phyloP scores from a whole-genome alignment of 2,329 filamentous ascomycete species.

The Mariannaea elegans region DNA sequence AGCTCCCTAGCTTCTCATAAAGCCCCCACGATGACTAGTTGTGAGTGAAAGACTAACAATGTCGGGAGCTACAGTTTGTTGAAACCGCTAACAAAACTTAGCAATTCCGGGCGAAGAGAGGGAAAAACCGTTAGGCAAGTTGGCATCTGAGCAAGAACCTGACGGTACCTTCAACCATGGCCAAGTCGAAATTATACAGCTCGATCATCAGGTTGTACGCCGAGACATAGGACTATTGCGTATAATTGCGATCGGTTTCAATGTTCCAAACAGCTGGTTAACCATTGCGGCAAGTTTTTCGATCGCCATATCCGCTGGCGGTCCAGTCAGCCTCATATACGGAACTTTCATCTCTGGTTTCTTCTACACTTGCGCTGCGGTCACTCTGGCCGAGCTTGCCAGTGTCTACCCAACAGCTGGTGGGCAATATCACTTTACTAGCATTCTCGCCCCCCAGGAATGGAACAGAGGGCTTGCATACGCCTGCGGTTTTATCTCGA shows the following conservation, averaged over 20 bases:
- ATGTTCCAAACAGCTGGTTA: slow-evolving; percentile 40
- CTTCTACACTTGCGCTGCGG: slow-evolving; percentile 28
- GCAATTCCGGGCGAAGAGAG: too few relatives aligned
- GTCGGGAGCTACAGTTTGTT: too few relatives aligned
- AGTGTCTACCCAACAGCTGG: slow-evolving; percentile 49
- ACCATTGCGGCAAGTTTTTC: slow-evolving; percentile 32
- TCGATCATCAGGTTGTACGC: too few relatives aligned
- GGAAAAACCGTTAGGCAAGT: too few relatives aligned
- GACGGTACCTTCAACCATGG: too few relatives aligned
- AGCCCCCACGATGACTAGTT: too few relatives aligned
- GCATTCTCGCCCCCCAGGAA: neutral
- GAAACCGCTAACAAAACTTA: too few relatives aligned
- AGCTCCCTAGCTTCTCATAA: too few relatives aligned
- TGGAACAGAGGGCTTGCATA: neutral
- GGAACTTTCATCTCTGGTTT: slow-evolving; percentile 27
- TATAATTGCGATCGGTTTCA: slow-evolving; percentile 19
- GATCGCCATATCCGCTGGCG: slow-evolving; percentile 25
- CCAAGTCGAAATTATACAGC: too few relatives aligned
- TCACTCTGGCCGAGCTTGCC: slow-evolving; percentile 48
- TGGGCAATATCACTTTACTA: slow-evolving; percentile 42
- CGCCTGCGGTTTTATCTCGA: neutral
- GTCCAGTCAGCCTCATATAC: slow-evolving; percentile 34
- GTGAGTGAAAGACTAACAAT: too few relatives aligned
- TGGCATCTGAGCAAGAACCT: too few relatives aligned
- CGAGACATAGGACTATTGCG: too few relatives aligned